These are phyloP conservation scores for Lactarius pseudohatsudake DNA, from an alignment of 768 basidiomycete genomes.

Conservation along the genomic window DNA sequence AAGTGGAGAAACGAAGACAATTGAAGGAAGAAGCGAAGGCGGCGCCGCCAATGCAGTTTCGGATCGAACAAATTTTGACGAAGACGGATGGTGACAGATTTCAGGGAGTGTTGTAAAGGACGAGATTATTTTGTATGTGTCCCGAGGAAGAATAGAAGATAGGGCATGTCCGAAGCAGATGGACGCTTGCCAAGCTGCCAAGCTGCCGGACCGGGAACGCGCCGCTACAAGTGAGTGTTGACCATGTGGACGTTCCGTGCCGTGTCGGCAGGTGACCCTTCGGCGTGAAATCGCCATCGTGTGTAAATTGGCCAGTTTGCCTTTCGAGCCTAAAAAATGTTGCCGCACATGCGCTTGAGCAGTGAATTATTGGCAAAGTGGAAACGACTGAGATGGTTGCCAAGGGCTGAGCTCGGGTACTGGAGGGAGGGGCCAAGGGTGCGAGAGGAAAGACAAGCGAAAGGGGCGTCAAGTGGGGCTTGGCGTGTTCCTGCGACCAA, in stretches of 20 bases:
- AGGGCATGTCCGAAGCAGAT: slow-evolving; percentile 7
- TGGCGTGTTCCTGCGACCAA: slow-evolving; percentile 7
- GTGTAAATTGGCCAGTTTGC: slow-evolving; percentile 10
- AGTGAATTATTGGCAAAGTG: neutral
- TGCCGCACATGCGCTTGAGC: neutral
- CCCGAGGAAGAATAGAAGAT: neutral
- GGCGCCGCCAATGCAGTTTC: neutral
- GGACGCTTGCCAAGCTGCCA: slow-evolving; percentile 10
- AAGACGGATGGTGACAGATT: slow-evolving; percentile 2
- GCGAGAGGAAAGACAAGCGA: neutral
- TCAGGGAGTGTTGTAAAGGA: neutral
- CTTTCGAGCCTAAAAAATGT: neutral
- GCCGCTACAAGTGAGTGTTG: neutral
- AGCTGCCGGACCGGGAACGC: slow-evolving; percentile 9
- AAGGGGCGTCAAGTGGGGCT: neutral
- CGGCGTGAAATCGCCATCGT: slow-evolving; percentile 21
- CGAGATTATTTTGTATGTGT: neutral
- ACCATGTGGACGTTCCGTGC: slow-evolving; percentile 18
- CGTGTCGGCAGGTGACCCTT: slow-evolving; percentile 13
- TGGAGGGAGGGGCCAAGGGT: neutral
- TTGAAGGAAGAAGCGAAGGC: neutral
- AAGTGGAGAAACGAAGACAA: neutral
- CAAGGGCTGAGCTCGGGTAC: neutral
- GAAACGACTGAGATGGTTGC: slow-evolving; percentile 1
- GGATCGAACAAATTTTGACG: slow-evolving; percentile 3